Evolutionary conservation across 2,329 filamentous ascomycete species (phyloP).

Genomic region (Fusarium floridanum): DNA sequence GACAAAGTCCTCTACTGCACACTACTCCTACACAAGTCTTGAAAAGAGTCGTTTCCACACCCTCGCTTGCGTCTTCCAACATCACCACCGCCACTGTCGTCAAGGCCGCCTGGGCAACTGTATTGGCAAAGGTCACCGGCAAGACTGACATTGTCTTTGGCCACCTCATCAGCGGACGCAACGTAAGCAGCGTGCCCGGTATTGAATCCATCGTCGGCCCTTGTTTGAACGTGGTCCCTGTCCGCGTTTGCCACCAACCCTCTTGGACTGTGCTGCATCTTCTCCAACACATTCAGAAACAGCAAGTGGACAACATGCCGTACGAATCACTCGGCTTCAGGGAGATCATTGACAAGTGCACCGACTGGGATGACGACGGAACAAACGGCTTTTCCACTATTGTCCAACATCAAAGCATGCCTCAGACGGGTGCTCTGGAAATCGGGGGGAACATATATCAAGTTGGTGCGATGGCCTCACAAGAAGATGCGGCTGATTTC

Average conservation of each 20-base stretch:
- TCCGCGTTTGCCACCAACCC: constrained; percentile 16
- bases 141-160: constrained; percentile 44
- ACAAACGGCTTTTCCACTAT: constrained; percentile 38
- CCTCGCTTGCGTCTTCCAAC: constrained; percentile 28
- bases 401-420: constrained; percentile 45
- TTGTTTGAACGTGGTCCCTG: constrained; percentile 32
- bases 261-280: constrained; percentile 53
- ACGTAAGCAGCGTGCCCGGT: constrained; percentile 3
- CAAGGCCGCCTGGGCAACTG: constrained; percentile 60
- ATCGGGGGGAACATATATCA: constrained; percentile 36
- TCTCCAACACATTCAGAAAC: constrained; percentile 55
- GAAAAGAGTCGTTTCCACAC: constrained; percentile 9
- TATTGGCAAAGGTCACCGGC: constrained; percentile 53
- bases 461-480: constrained; percentile 32
- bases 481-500: constrained; percentile 40
- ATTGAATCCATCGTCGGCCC: constrained; percentile 33
- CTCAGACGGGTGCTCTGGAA: constrained; percentile 12
- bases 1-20: background rate
- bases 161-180: constrained; percentile 34
- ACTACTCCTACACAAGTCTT: constrained; percentile 17
- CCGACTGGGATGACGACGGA: constrained; percentile 36
- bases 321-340: constrained; percentile 43
- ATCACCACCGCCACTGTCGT: constrained; percentile 54
- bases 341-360: constrained; percentile 43
- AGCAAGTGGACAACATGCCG: constrained; percentile 51